Base-by-base conservation (phyloP, 2,329 filamentous ascomycete species). In the Pyrenophora seminiperda region DNA sequence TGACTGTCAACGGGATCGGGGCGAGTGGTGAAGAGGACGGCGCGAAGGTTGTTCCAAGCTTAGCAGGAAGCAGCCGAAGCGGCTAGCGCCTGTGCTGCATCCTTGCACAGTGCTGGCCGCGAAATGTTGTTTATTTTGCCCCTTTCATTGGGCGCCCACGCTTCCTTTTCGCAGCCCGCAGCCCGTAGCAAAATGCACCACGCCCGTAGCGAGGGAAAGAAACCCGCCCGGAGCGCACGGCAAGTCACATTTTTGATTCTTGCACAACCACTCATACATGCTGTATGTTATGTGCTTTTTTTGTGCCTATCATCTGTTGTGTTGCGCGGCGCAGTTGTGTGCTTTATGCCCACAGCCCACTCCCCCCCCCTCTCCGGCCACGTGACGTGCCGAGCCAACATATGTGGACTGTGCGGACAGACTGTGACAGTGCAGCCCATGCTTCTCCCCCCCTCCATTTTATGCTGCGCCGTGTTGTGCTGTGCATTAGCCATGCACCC, bases 1-100 rank as follows among this genome's bases (percentile, higher is more conserved):
- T 65, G 64, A 63, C 59, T 56, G 58, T 61, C 54, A 53, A 62
- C 47, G 49, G 55, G 53, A 53, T 48, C 49, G 49, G 58, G 58
- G 58, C 53, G 59, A 58, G 58, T 58, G 56, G 56, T 56, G 53
- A 57, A 57, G 24, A 11, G 58, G 58, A 51, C 61, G 57, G 58
- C 58, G 58, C 58, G 54, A 56, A 41, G 54, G 32, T 42, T 40
- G 48, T 51, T 51, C 48, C 48, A 51, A 48, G 49, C 49, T 42
- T 51, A 48, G 54, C 45, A 44, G 52, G 57, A 53, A 58, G 58
- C 57, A 43, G 56, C 49, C 49, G 19, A n/a, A 47, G 33, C 24
- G 47, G 18, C 24, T 54, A 52, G 52, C 47, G 51, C 29, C 11
- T 19, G 14, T 36, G 18, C 48, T 41, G 33, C 54, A 54, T 47